Conservation (phyloP, 2,329 filamentous ascomycete species). For the Xylariales sp. region DNA sequence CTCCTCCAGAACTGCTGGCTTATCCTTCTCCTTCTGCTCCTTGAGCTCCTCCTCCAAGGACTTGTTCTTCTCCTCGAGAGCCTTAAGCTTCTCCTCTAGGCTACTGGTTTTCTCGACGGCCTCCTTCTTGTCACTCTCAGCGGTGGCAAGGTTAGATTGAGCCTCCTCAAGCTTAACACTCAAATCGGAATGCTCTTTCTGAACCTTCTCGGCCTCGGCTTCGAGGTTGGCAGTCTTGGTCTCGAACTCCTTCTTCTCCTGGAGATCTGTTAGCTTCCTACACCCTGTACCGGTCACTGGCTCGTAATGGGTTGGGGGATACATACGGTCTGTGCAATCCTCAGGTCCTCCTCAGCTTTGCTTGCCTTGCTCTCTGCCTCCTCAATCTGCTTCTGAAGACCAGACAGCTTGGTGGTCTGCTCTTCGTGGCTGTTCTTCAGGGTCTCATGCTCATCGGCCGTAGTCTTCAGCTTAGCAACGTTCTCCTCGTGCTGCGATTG, state of each 20-base stretch:
- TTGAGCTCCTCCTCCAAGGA: constrained; percentile 18
- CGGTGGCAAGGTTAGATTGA: constrained; percentile 9
- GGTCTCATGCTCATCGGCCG: constrained; percentile 22
- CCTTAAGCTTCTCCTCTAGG: constrained; percentile 9
- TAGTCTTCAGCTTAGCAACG: constrained; percentile 20
- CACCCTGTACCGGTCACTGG: too few relatives aligned
- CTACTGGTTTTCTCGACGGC: constrained; percentile 3
- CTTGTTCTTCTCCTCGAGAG: constrained; percentile 12
- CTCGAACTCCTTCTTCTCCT: constrained; percentile 24
- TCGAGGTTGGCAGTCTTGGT: constrained; percentile 17
- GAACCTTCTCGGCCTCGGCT: constrained; percentile 10
- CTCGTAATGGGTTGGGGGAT: constrained; percentile 6
- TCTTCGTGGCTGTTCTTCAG: constrained; percentile 28
- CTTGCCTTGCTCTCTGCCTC: constrained; percentile 32
- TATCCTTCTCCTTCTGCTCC: constrained; percentile 13
- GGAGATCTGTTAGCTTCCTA: too few relatives aligned
- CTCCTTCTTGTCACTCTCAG: constrained; percentile 14
- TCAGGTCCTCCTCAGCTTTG: constrained; percentile 33
- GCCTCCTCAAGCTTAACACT: constrained; percentile 6
- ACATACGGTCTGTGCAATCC: constrained; percentile 27
- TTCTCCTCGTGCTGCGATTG: background rate
- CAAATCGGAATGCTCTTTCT: constrained; percentile 7
- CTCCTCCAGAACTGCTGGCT: constrained; percentile 1
- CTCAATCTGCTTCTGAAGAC: constrained; percentile 27
- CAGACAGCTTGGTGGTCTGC: constrained; percentile 23